Evolutionary conservation across 768 basidiomycete species (phyloP), one percentile per base, ranked within the genome.

Genomic region (Mycena vulgaris): DNA sequence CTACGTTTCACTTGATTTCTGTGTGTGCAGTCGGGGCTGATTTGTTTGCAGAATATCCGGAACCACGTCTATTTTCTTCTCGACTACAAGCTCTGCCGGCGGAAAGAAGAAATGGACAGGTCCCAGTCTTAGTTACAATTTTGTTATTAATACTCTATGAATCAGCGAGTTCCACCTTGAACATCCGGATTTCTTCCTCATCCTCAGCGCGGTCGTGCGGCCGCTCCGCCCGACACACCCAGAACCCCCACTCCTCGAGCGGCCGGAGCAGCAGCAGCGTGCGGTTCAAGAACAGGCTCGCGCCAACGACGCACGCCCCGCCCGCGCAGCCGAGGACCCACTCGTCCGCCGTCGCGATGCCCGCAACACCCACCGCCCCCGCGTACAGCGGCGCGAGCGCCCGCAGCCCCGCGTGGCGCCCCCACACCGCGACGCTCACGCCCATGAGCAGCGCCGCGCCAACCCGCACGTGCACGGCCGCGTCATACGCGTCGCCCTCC

Each of bases 281-380:
- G n/a, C 66, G 66, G n/a, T 68, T 68, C 21, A 53, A 53, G n/a
- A 53, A 61, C 37, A 47, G n/a, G 37, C 57, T 58, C 21, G 47
- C 14, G 0, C 25, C 57, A 13, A 68, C 27, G 11, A 61, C 58
- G n/a, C 47, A 60, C 47, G 47, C 25, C 17, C 57, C 57, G 4
- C 28, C 47, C 35, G 40, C 48, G 48, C 66, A 49, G 35, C 42
- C 66, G 5, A 60, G 66, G 27, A 68, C 48, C 66, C 66, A 68
- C 25, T 42, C 13, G 58, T 59, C 61, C 21, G 58, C 66, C 2
- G 66, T 68, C 42, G 59, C 66, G 1, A 68, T 39, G 13, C 60
- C 66, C 27, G 57, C 35, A 1, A 53, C 10, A 5, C 28, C 58
- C 57, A 68, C 45, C 27, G 39, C 10, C 25, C 30, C 5, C 6